Evolutionary conservation across 2,329 filamentous ascomycete genomes (phyloP), one percentile per base, ranked within the genome.

Genomic region (Sclerotinia minor): DNA sequence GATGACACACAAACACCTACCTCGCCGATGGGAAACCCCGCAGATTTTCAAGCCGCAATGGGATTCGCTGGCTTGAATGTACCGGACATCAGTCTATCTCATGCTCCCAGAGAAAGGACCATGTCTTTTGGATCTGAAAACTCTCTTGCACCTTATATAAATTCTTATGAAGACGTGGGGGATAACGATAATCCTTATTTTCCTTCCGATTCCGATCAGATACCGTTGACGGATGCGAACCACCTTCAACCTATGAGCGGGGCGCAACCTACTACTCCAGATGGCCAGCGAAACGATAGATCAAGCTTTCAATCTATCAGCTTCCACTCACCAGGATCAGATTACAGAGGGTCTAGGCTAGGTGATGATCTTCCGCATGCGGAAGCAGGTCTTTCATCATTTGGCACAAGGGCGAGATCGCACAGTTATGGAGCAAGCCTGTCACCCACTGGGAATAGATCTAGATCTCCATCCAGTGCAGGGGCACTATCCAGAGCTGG

Each of bases 401-500:
- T 65, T 61, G 41, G 68, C 11, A 79, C 81, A 55, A 77, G 83
- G 8, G 78, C 81, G 58, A 83, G 84, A 69, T 81, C 83, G 70
- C 81, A 82, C 70, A 86, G 84, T 72, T 86, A 87, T 76, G 86
- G 88, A 65, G 81, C 80, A 75, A 86, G 80, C 72, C 82, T 86
- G 67, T 80, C 79, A 38, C 86, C 87, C 8, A 81, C 79, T 26
- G 83, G 82, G 32, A 78, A 71, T 69, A 76, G 77, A 64, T 81
- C 83, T 64, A 81, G 84, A 55, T 90, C 89, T 54, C 82, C 89
- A 50, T 87, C 89, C 2, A 89, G 88, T 24, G 83, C 85, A 15
- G 85, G 85, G 35, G 89, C 90, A 24, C 78, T 94, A 64, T 86
- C 84, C 32, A 84, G 87, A 73, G 90, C 91, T 69, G 87, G 90